Evolutionary conservation across 352 stramenopile genomes (phyloP), one percentile per base, ranked within the genome.

Genomic region (Pythium phragmitis): DNA sequence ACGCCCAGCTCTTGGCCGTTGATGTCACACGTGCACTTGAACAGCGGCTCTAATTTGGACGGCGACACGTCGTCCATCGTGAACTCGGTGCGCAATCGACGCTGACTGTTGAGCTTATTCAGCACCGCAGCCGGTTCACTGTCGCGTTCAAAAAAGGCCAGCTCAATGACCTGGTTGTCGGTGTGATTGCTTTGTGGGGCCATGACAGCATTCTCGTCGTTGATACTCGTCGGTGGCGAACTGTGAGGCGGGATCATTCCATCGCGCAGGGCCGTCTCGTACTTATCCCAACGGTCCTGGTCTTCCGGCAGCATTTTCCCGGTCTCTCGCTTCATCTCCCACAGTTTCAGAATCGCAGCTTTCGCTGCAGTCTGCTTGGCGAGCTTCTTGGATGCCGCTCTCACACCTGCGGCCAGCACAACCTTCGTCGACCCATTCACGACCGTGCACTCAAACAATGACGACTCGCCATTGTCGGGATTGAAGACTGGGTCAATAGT

Each of bases 311-410:
- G 56, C 45, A 84, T 66, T 23, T 80, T 83, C 2, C 73, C 79
- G 28, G 79, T 70, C 17, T 69, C 69, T 52, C 79, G 74, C 53
- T 97, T 97, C 37, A 80, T 73, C 39, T 85, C 72, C 69, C 88
- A 88, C 0, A 97, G 63, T 56, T 87, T 93, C 43, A 94, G 76
- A 41, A 90, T 89, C 7, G 74, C 79, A 23, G 73, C 60, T 73
- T 82, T 85, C 17, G 74, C 75, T 1, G 82, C 80, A 5, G 89
- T 75, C 16, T 88, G 89, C 62, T 96, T 89, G 8, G 72, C 82
- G 4, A 70, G 23, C 43, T 91, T 92, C 72, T 96, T 92, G 0
- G 81, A 92, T 1, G 57, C 37, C 0, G 49, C 85, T 54, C 78
- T 70, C 1, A 98, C 60, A 16, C 75, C 74, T 37, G 75, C 55